phyloP scores from a whole-genome alignment of 805 yeast genomes.

The Kregervanrija pseudodelftensis region DNA sequence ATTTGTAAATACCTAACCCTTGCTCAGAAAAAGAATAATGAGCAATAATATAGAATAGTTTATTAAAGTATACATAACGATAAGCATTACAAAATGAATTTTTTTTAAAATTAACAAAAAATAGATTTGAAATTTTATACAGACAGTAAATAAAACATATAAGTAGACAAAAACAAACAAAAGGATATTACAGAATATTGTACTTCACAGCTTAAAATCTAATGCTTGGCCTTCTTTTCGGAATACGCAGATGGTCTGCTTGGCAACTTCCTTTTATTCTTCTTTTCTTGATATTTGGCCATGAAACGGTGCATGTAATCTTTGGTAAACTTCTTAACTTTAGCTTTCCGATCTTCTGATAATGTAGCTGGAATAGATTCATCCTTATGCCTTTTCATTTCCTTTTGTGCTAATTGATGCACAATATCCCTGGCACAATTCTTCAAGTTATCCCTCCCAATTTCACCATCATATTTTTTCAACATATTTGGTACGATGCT shows the following conservation, averaged over 20 bases:
- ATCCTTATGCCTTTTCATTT: slow-evolving; percentile 39
- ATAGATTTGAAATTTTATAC: too few species aligned
- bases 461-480: slow-evolving; percentile 52
- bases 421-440: slow-evolving; percentile 76
- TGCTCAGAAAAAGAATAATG: not conserved
- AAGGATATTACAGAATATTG: too few species aligned
- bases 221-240: too few species aligned
- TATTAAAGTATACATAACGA: not conserved
- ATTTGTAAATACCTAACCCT: slow-evolving; percentile 1
- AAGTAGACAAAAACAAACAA: too few species aligned
- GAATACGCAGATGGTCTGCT: not conserved
- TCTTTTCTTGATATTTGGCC: slow-evolving; percentile 38
- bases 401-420: slow-evolving; percentile 60
- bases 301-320: slow-evolving; percentile 63
- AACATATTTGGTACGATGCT: slow-evolving; percentile 71
- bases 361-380: slow-evolving; percentile 47
- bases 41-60: not conserved
- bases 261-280: slow-evolving; percentile 14
- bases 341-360: slow-evolving; percentile 56
- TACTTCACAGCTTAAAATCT: too few species aligned
- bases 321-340: slow-evolving; percentile 58
- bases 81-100: not conserved
- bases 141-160: too few species aligned
- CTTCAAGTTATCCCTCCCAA: slow-evolving; percentile 70
- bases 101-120: too few species aligned